Percentiles rank a stretch among this genome's conserved stretches.
These are phyloP conservation scores for Mycosarcoma maydis DNA, from an alignment of 1,284 basidiomycete species.

Conservation along the genomic window DNA sequence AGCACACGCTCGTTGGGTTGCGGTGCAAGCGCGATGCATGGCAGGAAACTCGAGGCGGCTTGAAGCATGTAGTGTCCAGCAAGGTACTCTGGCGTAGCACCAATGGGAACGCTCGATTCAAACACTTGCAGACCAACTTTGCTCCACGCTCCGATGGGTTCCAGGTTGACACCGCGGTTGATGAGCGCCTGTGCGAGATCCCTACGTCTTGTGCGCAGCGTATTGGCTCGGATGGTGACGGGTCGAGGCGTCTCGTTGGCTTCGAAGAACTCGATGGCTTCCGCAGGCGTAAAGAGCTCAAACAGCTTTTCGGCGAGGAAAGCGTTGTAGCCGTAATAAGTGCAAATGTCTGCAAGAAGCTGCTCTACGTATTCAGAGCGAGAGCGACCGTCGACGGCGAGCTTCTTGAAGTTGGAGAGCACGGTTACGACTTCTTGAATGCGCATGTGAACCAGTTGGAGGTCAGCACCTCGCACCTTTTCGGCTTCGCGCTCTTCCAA, in stretches of 20 bases:
- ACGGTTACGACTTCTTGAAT: constrained; percentile 88
- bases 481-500: constrained; percentile 83
- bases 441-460: constrained; percentile 84
- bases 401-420: constrained; percentile 68
- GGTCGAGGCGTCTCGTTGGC: constrained; percentile 95
- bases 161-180: constrained; percentile 89
- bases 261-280: constrained; percentile 95
- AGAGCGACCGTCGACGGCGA: constrained; percentile 74
- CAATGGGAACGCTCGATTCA: constrained; percentile 91
- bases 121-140: constrained; percentile 98
- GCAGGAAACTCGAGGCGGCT: constrained; percentile 98
- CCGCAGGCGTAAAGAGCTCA: constrained; percentile 88
- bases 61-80: constrained; percentile 99
- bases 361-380: constrained; percentile 86
- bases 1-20: constrained; percentile 92
- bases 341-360: constrained; percentile 75
- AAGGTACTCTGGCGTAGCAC: constrained; percentile 96
- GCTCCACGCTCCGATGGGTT: constrained; percentile 98
- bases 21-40: constrained; percentile 92
- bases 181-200: constrained; percentile 94
- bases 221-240: constrained; percentile 98
- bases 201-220: constrained; percentile 87
- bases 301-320: constrained; percentile 95
- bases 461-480: constrained; percentile 71
- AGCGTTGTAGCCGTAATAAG: constrained; percentile 96